Evolutionary conservation across 192 early-diverging fungal genomes (phyloP).

Genomic region (Rhizophagus clarus): DNA sequence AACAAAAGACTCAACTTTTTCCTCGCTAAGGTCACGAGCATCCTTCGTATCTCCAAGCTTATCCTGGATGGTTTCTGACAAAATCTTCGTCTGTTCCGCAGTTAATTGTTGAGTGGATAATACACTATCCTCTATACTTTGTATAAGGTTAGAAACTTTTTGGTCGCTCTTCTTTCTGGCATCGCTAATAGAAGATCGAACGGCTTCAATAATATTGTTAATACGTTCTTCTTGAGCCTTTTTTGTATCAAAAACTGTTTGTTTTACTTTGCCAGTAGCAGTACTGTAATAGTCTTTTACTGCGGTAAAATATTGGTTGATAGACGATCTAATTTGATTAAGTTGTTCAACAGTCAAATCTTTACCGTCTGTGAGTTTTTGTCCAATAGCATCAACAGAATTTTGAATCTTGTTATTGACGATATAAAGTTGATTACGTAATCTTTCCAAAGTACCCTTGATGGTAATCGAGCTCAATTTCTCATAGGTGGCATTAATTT

Average conservation of each 20-base stretch:
- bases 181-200: background rate
- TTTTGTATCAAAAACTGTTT: background rate
- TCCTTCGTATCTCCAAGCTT: background rate
- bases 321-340: background rate
- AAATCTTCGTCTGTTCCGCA: background rate
- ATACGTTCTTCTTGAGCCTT: conserved; percentile 14
- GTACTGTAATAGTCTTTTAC: background rate
- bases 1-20: background rate
- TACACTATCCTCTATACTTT: background rate
- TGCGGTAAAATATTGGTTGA: background rate
- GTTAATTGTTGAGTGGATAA: background rate
- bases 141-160: background rate
- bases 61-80: conserved; percentile 6
- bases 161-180: background rate
- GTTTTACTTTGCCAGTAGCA: background rate
- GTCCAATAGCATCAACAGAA: conserved; percentile 9
- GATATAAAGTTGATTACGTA: conserved; percentile 5
- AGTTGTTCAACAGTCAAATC: conserved; percentile 22
- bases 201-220: background rate
- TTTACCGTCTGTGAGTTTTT: conserved; percentile 19
- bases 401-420: conserved; percentile 25
- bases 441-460: background rate
- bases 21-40: conserved; percentile 18
- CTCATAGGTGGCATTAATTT: background rate
- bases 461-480: conserved; percentile 5